Conservation (phyloP, 1,139 yeast genomes). For the Kodamaea alishanica region DNA sequence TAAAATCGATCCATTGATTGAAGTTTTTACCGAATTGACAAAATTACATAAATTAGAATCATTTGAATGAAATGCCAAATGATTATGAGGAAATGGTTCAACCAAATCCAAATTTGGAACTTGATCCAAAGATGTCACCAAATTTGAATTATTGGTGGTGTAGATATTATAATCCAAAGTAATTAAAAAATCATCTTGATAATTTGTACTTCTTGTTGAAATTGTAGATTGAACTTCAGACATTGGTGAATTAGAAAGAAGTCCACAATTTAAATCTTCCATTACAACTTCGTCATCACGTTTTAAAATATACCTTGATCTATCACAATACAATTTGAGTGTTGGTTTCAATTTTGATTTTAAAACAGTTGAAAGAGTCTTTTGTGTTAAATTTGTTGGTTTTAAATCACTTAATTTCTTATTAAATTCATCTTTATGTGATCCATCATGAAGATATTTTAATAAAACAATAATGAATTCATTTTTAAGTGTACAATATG, state of each 20-base stretch:
- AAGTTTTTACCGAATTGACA: constrained; percentile 29
- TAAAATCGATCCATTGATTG: constrained; percentile 23
- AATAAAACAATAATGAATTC: constrained; percentile 16
- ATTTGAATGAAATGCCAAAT: constrained; percentile 35
- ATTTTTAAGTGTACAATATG: constrained; percentile 42
- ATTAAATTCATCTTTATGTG: constrained; percentile 3
- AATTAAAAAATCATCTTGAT: constrained; percentile 36
- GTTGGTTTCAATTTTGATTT: constrained; percentile 47
- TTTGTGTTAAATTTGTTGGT: constrained; percentile 12
- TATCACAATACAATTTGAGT: constrained; percentile 40
- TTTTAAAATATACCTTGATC: constrained; percentile 46
- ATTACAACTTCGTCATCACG: constrained; percentile 19
- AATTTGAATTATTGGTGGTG: constrained; percentile 28
- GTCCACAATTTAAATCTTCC: constrained; percentile 5
- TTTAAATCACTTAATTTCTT: background rate
- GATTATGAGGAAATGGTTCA: constrained; percentile 39
- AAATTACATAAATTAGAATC: constrained; percentile 38
- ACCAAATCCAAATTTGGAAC: constrained; percentile 10
- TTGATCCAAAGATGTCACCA: constrained; percentile 15
- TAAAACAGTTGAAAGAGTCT: constrained; percentile 33
- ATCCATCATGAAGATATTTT: constrained; percentile 2
- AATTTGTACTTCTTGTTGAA: constrained; percentile 9
- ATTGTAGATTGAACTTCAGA: constrained; percentile 3
- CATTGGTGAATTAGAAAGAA: constrained; percentile 5
- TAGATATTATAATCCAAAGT: constrained; percentile 33